phyloP scores from a whole-genome alignment of 129 eudicot genomes.

The Oenanthe sinensis region DNA sequence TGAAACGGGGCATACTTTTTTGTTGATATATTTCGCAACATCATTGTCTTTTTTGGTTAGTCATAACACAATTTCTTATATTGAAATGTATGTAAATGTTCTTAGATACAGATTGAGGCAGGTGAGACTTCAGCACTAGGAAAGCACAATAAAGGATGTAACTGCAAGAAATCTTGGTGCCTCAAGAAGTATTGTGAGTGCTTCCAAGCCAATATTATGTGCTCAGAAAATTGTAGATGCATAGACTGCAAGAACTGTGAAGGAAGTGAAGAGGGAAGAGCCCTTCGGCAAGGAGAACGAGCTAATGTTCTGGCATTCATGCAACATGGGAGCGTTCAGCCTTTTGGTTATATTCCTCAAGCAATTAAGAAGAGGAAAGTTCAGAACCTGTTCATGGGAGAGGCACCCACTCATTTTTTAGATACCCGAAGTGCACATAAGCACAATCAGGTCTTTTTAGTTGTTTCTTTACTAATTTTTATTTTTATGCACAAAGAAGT shows the following conservation, averaged over 20 bases:
- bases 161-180: conserved; percentile 86
- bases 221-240: conserved; percentile 92
- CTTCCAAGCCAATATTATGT: conserved; percentile 68
- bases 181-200: conserved; percentile 96
- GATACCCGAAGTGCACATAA: conserved; percentile 17
- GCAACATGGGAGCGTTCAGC: conserved; percentile 55
- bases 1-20: background rate
- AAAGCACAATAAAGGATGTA: conserved; percentile 82
- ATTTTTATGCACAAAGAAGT: background rate
- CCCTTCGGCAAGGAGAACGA: conserved; percentile 38
- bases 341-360: conserved; percentile 43
- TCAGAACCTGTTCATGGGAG: conserved; percentile 29
- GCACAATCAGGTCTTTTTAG: conserved; percentile 28
- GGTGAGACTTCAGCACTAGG: conserved; percentile 26
- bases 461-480: background rate
- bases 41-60: background rate
- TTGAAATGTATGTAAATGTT: background rate
- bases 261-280: conserved; percentile 70
- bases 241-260: conserved; percentile 87
- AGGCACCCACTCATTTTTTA: conserved; percentile 20
- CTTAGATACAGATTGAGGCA: conserved; percentile 38
- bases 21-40: background rate
- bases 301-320: conserved; percentile 25
- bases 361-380: conserved; percentile 33
- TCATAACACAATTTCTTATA: background rate